Evolutionary conservation across 2,329 filamentous ascomycete species (phyloP), one percentile per base, ranked within the genome.

Genomic region (Calonectria crousiana): DNA sequence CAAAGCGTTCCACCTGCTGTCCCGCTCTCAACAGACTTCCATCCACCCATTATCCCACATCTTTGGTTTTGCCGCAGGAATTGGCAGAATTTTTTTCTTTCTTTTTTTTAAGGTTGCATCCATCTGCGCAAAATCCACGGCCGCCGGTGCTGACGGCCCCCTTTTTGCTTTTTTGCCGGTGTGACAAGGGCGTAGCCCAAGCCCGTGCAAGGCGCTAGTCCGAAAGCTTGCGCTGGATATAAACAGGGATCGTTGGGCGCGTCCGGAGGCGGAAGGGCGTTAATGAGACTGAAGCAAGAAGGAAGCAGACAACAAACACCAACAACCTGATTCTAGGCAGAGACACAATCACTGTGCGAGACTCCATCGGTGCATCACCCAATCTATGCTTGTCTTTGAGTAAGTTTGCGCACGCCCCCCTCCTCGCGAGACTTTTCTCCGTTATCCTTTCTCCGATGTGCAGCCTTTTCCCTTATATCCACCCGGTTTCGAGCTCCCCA

Each of bases 331-430:
- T 41, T 62, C 56, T 28, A 73, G 67, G 71, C 67, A 65, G 58
- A 56, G 60, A 66, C 56, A 70, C 56, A 53, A 60, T 36, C 34
- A 62, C 60, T 62, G 44, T 44, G 26, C 26, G 41, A 60, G 53
- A 64, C 72, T 73, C 60, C 75, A 69, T 65, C 44, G 38, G 67
- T 69, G 72, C 71, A 52, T 44, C 68, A 52, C 41, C 70, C 34
- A 64, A 73, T 72, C 77, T 67, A 81, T 82, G 81, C 78, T 83
- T 66, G 74, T 75, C 23, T 75, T 82, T 76, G 80, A 82, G 80
- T 84, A 78, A 79, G 81, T 77, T 52, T 38, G 10, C 62, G 30
- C 53, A 36, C 36, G 18, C 58, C 38, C 58, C 51, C 64, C 16
- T n/a, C n/a, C n/a, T n/a, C 4, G 28, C 28, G 14, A 10, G 14